Evolutionary conservation across 441 rosid species (phyloP), one percentile per base, ranked within the genome.

Genomic region (Dalechampia spathulata): DNA sequence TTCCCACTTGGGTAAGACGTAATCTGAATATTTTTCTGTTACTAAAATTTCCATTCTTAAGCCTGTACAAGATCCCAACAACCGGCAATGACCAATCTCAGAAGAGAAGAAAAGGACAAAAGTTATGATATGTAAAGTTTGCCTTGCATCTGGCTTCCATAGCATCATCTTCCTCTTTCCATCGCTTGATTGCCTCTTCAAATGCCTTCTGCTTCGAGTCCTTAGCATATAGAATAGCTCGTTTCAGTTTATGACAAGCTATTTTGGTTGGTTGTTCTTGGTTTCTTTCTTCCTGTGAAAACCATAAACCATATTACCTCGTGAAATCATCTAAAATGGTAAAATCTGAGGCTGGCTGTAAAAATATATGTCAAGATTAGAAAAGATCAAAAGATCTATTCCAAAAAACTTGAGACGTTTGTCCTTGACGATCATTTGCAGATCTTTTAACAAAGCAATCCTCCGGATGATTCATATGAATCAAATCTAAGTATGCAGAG

Each of bases 91-190:
- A 62, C 49, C 57, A 53, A 58, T 49, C 21, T 51, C 17, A 26
- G 2, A 14, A 19, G 16, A 41, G 28, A 34, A 40, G 16, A 51
- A 54, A 65, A 55, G 50, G 40, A 42, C 52, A 57, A 20, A 25
- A 51, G 27, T 13, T 28, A 34, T 11, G 28, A 25, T 42, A 44
- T 26, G 13, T 54, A 30, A 49, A 19, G 30, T 57, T 70, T 69
- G 68, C 95, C 87, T 87, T 80, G 82, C 79, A 81, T 69, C 75
- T 75, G 63, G 89, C 89, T 68, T 87, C 89, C 64, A 72, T 66
- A 32, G 82, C 83, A 75, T 72, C 62, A 40, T 78, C 83, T 71
- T 85, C 83, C 61, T 76, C 86, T 63, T 80, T 81, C 89, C 80
- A 70, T 61, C 75, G 72, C 61, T 69, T 73, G 43, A 51, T 54